Evolutionary conservation across 768 basidiomycete genomes (phyloP).

Genomic region (Trametes coccinea): DNA sequence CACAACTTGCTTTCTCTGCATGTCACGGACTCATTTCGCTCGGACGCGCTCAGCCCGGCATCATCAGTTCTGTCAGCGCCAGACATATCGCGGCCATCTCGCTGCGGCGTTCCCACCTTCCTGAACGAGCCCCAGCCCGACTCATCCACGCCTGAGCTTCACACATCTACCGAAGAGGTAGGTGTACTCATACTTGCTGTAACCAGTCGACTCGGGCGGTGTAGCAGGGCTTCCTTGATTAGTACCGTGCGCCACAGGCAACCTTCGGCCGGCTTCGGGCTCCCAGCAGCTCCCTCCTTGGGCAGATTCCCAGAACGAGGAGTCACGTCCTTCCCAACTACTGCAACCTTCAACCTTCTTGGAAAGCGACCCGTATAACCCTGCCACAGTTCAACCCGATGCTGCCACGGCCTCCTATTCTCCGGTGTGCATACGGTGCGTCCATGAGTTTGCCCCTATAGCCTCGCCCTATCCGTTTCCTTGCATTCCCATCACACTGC

Average conservation of each 20-base stretch:
- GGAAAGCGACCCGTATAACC: background rate
- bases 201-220: slow-evolving; percentile 9
- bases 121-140: background rate
- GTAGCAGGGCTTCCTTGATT: background rate
- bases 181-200: background rate
- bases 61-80: slow-evolving; percentile 3
- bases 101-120: background rate
- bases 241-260: background rate
- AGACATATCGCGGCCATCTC: background rate
- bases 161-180: slow-evolving; percentile 5
- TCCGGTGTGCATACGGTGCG: slow-evolving; percentile 8
- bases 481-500: slow-evolving; percentile 13
- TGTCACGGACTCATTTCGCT: background rate
- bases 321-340: background rate
- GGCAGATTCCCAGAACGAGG: background rate
- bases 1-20: background rate
- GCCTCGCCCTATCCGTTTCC: slow-evolving; percentile 5
- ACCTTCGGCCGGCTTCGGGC: slow-evolving; percentile 2
- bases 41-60: background rate
- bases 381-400: slow-evolving; percentile 13
- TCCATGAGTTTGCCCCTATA: background rate
- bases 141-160: slow-evolving; percentile 1
- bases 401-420: slow-evolving; percentile 7
- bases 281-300: background rate
- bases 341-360: background rate